Evolutionary conservation across 2,329 filamentous ascomycete genomes (phyloP).

Genomic region (Elsinoe batatas): DNA sequence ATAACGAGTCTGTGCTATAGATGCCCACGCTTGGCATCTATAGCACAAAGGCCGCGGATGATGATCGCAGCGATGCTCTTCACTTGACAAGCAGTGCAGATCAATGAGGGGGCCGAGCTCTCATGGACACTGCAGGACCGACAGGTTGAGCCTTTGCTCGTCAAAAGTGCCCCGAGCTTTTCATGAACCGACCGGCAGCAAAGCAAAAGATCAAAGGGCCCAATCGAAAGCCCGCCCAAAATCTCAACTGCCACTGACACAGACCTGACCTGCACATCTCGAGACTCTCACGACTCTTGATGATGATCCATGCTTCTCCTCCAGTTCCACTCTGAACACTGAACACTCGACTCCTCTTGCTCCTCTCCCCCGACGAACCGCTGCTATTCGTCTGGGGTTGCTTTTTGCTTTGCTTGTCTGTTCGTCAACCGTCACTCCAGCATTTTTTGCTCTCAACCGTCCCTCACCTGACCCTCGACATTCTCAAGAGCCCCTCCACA

Average conservation of each 20-base stretch:
- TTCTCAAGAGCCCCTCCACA: slow-evolving; percentile 5
- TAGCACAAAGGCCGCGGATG: no score
- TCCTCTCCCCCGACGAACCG: neutral
- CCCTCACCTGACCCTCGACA: neutral
- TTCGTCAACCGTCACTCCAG: neutral
- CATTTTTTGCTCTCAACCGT: slow-evolving; percentile 6
- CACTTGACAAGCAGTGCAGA: neutral
- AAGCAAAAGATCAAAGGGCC: neutral
- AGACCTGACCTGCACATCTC: neutral
- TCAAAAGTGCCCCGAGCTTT: slow-evolving; percentile 5
- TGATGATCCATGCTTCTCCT: neutral
- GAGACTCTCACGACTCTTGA: neutral
- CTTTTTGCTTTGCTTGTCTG: neutral
- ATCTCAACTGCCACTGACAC: slow-evolving; percentile 6
- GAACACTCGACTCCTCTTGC: neutral
- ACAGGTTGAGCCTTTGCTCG: neutral
- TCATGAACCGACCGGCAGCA: neutral
- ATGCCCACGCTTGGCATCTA: no score
- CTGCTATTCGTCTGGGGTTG: slow-evolving; percentile 1
- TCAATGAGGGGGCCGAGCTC: slow-evolving; percentile 5
- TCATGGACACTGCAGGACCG: no score
- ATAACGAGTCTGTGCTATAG: no score
- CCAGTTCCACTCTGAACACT: neutral
- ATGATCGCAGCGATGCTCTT: no score
- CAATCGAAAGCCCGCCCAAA: slow-evolving; percentile 7